phyloP scores from a whole-genome alignment of 306 rosid genomes.

The Begonia peltatifolia region DNA sequence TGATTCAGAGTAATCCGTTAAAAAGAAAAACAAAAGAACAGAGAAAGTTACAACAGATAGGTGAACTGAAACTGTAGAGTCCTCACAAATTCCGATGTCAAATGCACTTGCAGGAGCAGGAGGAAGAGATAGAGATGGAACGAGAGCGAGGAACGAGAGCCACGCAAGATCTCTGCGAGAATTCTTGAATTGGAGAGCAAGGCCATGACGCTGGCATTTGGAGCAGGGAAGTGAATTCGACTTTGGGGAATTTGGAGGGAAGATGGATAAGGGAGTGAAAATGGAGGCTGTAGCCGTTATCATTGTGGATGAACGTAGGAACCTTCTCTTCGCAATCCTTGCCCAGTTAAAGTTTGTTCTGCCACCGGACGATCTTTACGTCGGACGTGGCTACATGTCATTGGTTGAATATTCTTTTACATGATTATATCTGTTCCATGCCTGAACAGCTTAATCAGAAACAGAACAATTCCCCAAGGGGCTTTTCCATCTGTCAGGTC shows the following conservation, averaged over 20 bases:
- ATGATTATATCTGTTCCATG: too few relatives aligned
- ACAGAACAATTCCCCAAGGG: too few relatives aligned
- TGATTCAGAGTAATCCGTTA: too few relatives aligned
- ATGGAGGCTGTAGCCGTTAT: conserved; percentile 5
- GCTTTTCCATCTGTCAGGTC: too few relatives aligned
- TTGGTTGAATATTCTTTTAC: too few relatives aligned
- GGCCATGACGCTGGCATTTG: conserved; percentile 8
- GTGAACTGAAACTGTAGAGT: background rate
- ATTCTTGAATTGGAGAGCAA: conserved; percentile 2
- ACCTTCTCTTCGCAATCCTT: too few relatives aligned
- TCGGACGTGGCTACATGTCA: too few relatives aligned
- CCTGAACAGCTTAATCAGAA: too few relatives aligned
- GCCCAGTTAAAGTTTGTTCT: too few relatives aligned
- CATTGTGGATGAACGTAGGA: too few relatives aligned
- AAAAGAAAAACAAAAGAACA: background rate
- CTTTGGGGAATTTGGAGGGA: conserved; percentile 38
- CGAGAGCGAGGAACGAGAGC: conserved; percentile 31
- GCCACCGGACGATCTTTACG: too few relatives aligned
- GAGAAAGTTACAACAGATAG: background rate
- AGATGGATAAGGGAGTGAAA: conserved; percentile 19
- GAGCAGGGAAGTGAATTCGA: conserved; percentile 17
- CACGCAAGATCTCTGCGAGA: conserved; percentile 51
- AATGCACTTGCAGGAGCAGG: conserved; percentile 36
- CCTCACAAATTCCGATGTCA: conserved; percentile 67
- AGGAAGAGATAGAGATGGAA: conserved; percentile 20